Evolutionary conservation across 192 early-diverging fungal species (phyloP).

Genomic region (Backusella macrospora): DNA sequence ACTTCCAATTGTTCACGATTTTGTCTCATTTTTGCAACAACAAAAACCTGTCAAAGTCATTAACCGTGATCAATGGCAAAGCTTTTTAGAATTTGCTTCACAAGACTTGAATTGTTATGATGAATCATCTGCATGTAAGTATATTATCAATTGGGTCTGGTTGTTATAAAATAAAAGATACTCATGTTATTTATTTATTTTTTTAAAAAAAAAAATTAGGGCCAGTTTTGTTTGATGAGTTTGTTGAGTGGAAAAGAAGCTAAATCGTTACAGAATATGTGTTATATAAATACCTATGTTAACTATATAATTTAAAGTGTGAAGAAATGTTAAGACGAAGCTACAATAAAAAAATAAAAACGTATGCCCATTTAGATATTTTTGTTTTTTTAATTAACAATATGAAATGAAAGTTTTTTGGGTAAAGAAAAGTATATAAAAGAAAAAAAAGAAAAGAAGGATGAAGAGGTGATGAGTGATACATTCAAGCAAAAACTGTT

Average conservation of each 20-base stretch:
- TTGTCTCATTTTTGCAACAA: constrained; percentile 53
- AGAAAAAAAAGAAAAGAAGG: not conserved
- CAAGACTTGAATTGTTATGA: constrained; percentile 61
- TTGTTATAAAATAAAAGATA: not conserved
- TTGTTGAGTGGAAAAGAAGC: constrained; percentile 58
- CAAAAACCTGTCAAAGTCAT: constrained; percentile 61
- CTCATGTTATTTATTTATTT: not conserved
- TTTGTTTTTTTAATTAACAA: not conserved
- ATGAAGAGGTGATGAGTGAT: too few species aligned
- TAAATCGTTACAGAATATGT: not conserved
- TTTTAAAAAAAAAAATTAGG: constrained; percentile 38
- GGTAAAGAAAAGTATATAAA: constrained; percentile 4
- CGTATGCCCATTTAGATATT: not conserved
- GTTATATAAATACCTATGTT: not conserved
- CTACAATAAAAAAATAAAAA: not conserved
- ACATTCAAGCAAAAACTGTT: too few species aligned
- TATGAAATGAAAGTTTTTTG: constrained; percentile 10
- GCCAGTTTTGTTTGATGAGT: constrained; percentile 71
- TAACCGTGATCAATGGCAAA: constrained; percentile 71
- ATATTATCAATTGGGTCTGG: not conserved
- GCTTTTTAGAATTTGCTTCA: constrained; percentile 62
- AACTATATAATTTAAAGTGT: not conserved
- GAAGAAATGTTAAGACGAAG: too few species aligned
- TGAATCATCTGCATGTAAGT: constrained; percentile 64
- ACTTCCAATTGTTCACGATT: constrained; percentile 47